Evolutionary conservation across 352 stramenopile species (phyloP), one percentile per base, ranked within the genome.

Genomic region (Pythium phragmitis): DNA sequence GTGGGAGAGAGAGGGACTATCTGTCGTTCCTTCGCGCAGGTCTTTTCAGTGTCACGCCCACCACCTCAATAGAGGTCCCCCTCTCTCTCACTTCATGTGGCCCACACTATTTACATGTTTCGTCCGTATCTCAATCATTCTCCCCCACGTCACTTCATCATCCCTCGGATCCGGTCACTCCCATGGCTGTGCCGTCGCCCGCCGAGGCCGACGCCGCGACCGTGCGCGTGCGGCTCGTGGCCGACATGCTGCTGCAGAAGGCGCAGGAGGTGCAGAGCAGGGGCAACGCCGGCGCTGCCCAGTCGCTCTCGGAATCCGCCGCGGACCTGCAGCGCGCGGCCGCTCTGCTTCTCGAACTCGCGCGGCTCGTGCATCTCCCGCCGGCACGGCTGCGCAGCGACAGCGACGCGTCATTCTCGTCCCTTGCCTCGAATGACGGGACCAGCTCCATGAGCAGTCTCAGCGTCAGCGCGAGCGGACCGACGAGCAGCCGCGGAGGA

Each of bases 191-290:
- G 41, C 57, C 63, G 41, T 54, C 63, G 19, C 36, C 52, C 33
- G 48, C 49, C 4, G 78, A 82, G 68, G 79, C 79, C 17, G 80
- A 82, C 21, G 76, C 80, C 64, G 77, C 88, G 34, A 80, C 76
- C 45, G 72, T 80, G 52, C 79, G 81, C 48, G 80, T 92, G 73
- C 73, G 83, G 46, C 69, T 89, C 48, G 84, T 92, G 65, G 84
- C 84, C 21, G 79, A 92, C 61, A 92, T 91, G 72, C 69, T 92
- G 57, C 64, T 77, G 72, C 75, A 83, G 33, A 88, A 87, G 64
- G 78, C 80, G 49, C 73, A 82, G 53, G 81, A 92, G 43, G 80
- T 83, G 45, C 76, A 85, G 66, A 72, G 68, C 30, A 82, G 80
- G 48, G 84, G 84, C 37, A 89, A 89, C 57, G 70, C 73, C 0